These are phyloP conservation scores for Talaromyces sp. DNA, from an alignment of 2,329 filamentous ascomycete genomes.

Conservation along the genomic window DNA sequence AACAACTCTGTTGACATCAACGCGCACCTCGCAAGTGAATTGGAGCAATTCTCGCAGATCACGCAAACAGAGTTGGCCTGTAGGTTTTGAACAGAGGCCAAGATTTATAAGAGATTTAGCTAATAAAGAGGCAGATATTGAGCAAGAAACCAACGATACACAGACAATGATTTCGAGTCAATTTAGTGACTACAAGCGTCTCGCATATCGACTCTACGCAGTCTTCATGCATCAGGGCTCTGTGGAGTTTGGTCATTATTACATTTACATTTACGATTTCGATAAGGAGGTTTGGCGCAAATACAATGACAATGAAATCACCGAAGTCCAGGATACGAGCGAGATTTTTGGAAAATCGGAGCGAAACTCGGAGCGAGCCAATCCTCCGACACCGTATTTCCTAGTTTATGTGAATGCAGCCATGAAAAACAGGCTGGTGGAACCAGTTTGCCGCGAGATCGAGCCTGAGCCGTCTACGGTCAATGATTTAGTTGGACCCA, in stretches of 20 bases:
- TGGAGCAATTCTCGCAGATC: constrained; percentile 43
- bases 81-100: constrained; percentile 19
- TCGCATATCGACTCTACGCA: constrained; percentile 80
- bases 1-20: constrained; percentile 43
- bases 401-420: constrained; percentile 75
- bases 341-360: constrained; percentile 65
- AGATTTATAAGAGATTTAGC: background rate
- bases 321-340: constrained; percentile 58
- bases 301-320: constrained; percentile 87
- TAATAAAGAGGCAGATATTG: constrained; percentile 21
- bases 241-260: constrained; percentile 80
- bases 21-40: constrained; percentile 32
- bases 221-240: constrained; percentile 80
- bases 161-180: constrained; percentile 50
- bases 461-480: constrained; percentile 1
- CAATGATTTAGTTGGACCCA: constrained; percentile 1
- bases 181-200: constrained; percentile 59
- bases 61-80: constrained; percentile 45
- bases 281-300: constrained; percentile 76
- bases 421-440: constrained; percentile 55
- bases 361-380: constrained; percentile 53
- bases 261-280: constrained; percentile 94
- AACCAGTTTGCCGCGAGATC: constrained; percentile 52
- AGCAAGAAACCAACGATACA: constrained; percentile 46
- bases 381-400: constrained; percentile 74